phyloP scores from a whole-genome alignment of 1,284 basidiomycete species.

The Malassezia caprae region DNA sequence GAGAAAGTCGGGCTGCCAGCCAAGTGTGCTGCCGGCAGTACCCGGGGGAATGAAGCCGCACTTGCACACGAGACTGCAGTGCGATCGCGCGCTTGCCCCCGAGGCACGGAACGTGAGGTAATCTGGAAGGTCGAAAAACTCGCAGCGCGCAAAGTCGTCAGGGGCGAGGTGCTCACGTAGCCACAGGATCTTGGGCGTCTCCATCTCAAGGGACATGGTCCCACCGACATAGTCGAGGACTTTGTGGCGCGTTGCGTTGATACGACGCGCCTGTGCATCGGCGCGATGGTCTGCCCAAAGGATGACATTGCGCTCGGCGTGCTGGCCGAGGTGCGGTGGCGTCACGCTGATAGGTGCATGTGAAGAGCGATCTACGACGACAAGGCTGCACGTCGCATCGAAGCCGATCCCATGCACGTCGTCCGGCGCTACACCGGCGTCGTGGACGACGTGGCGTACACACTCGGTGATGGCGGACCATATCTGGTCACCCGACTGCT shows the following conservation, averaged over 20 bases:
- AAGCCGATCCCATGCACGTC: conserved; percentile 82
- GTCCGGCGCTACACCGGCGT: conserved; percentile 57
- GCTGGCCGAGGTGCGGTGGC: conserved; percentile 53
- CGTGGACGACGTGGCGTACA: conserved; percentile 60
- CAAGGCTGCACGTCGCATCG: conserved; percentile 92
- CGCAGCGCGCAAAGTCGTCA: conserved; percentile 65
- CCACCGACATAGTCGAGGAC: conserved; percentile 92
- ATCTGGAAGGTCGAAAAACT: conserved; percentile 96
- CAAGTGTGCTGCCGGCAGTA: conserved; percentile 35
- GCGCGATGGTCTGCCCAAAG: conserved; percentile 68
- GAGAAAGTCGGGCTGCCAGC: conserved; percentile 45
- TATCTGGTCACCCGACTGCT: conserved; percentile 63
- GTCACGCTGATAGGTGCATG: conserved; percentile 74
- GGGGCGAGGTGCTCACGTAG: conserved; percentile 76
- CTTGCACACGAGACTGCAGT: conserved; percentile 91
- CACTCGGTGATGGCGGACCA: conserved; percentile 69
- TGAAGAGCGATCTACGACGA: conserved; percentile 59
- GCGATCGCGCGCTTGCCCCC: conserved; percentile 65
- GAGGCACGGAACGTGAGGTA: conserved; percentile 91
- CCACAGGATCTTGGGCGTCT: conserved; percentile 80
- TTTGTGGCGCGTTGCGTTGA: conserved; percentile 72
- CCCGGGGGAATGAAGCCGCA: conserved; percentile 80
- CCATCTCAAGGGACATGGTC: conserved; percentile 63
- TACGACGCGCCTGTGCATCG: conserved; percentile 75
- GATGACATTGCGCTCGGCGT: conserved; percentile 31